Base-by-base conservation (phyloP, 495 filamentous ascomycete genomes). In the Penicillium verhagenii region DNA sequence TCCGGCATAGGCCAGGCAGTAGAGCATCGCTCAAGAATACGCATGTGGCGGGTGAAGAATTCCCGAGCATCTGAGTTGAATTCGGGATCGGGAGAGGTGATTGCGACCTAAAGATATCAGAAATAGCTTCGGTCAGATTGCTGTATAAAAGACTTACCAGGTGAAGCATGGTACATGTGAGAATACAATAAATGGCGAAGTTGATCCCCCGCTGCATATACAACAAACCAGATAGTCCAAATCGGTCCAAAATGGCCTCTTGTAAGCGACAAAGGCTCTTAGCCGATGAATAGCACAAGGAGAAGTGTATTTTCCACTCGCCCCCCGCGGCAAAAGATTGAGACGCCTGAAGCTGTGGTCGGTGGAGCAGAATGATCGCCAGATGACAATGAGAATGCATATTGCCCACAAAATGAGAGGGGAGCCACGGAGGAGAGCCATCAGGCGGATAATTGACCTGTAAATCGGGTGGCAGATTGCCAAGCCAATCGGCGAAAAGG, bases 141-240 rank as follows among this genome's bases (percentile, higher is more conserved):
- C 21, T 16, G 20, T 42, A n/a, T 52, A 38, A 47, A 16, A 5
- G 37, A 75, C 90, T 68, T 77, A 98, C 94, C 73, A 98, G 72
- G 73, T 98, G 95, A 53, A 98, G 80, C 76, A 97, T 94, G 25
- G 92, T 94, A 76, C 92, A 97, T 11, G 90, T 96, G 33, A 98
- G 77, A 24, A 96, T 81, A 38, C 85, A 84, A 64, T 98, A 98
- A 19, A 98, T 95, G 19, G 92, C 91, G 67, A 96, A 97, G 73
- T 91, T 96, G 62, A 97, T 90, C 31, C 94, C 94, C 57, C 94
- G 80, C 65, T 91, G 86, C 94, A 98, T 97, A 77, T 87, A 95
- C 53, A 92, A 79, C 2, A 97, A 76, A 1, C 94, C 95, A 42
- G 82, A 79, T 42, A 96, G 71, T 1, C 92, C 91, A 67, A 87